Base-by-base conservation (phyloP, 2,329 filamentous ascomycete genomes). In the Colletotrichum sp. region DNA sequence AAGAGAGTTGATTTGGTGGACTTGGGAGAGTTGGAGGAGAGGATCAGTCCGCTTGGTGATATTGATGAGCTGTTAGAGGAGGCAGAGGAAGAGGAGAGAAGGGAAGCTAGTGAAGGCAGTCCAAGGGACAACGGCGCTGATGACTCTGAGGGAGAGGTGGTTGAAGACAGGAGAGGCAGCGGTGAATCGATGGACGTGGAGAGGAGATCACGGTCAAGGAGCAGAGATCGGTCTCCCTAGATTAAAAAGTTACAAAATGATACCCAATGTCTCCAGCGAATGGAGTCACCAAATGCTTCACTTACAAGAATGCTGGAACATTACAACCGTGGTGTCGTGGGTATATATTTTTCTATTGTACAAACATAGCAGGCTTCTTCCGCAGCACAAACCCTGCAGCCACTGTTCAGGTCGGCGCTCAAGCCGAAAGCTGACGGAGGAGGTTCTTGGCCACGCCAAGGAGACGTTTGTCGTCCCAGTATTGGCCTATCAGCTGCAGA, bases 1-100 rank as follows among this genome's bases (percentile, higher is more conserved):
- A 92, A 92, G 75, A 89, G 97, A 79, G 92, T 94, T 78, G 90
- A 95, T 68, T 83, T 99, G 78, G 97, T 99, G 86, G 97, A 99
- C 83, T 82, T 98, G 83, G 97, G 98, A 79, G 85, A 96, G 80
- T 82, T 99, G 81, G 96, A 98, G 82, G 94, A 96, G 66, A 91
- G 96, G 78, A 91, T 95, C 44, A 98, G 96, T 84, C 93, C 95
- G 44, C 84, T 98, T 75, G 95, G 94, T 2, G 95, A 96, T 79
- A 88, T 96, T 71, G 94, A 96, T 79, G 93, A 93, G 78, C 82
- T 95, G 78, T 84, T 95, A 64, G 91, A 92, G 69, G 91, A 92
- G 55, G 91, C 92, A 68, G 91, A 92, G 55, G 89, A 88, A 4
- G 86, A 85, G 12, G 83, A 82, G 28, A 48, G 44, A 13, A 22